Conservation (phyloP, 305 asterid genomes). For the Striga hermonthica region DNA sequence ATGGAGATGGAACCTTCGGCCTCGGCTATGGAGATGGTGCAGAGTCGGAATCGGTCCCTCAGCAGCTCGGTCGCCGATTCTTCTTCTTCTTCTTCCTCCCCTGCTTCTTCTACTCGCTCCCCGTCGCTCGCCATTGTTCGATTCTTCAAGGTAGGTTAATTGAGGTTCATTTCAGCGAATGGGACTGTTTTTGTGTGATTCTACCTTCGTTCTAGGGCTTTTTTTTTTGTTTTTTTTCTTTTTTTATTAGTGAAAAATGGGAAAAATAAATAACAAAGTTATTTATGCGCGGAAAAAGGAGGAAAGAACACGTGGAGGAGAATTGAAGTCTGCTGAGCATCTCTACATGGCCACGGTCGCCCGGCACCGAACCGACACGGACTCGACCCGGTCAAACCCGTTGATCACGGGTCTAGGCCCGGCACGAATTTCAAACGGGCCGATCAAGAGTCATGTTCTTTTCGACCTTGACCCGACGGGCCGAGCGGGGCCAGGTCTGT, state of each 20-base stretch:
- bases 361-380: too few species aligned
- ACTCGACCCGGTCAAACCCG: too few species aligned
- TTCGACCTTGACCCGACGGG: too few species aligned
- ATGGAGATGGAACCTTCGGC: slow-evolving; percentile 56
- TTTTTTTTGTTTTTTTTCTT: slow-evolving; percentile 16
- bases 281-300: slow-evolving; percentile 45
- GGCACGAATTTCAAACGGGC: too few species aligned
- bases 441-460: too few species aligned
- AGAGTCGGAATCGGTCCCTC: slow-evolving; percentile 81
- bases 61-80: slow-evolving; percentile 61
- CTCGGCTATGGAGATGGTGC: slow-evolving; percentile 73
- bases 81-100: slow-evolving; percentile 68
- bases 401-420: too few species aligned
- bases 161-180: slow-evolving; percentile 6
- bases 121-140: slow-evolving; percentile 49
- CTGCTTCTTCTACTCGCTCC: slow-evolving; percentile 65
- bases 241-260: slow-evolving; percentile 1
- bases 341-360: too few species aligned
- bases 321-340: too few species aligned
- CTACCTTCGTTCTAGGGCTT: slow-evolving; percentile 33
- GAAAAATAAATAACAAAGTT: slow-evolving; percentile 23
- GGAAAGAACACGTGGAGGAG: slow-evolving; percentile 17
- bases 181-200: slow-evolving; percentile 23
- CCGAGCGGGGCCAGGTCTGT: too few species aligned
- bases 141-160: slow-evolving; percentile 7